phyloP scores from a whole-genome alignment of 306 rosid species.

The Castanea sativa region DNA sequence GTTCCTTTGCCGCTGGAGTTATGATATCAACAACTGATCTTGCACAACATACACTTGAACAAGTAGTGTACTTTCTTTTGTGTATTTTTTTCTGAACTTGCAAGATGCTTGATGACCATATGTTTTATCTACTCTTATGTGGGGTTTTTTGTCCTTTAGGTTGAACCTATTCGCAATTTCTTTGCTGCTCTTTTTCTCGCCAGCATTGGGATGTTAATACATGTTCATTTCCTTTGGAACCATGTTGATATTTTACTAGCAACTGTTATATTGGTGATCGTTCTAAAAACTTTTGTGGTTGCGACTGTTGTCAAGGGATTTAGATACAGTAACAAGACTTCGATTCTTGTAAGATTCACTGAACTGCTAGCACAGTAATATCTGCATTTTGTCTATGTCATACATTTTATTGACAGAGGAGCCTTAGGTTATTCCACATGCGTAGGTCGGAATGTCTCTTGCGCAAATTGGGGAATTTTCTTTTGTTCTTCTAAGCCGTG shows the following conservation, averaged over 20 bases:
- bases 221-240: slow-evolving; percentile 96
- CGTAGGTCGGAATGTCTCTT: slow-evolving; percentile 94
- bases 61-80: slow-evolving; percentile 43
- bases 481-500: slow-evolving; percentile 97
- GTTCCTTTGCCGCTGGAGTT: slow-evolving; percentile 99
- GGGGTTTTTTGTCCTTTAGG: slow-evolving; percentile 47
- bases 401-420: slow-evolving; percentile 46
- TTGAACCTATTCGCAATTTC: slow-evolving; percentile 94
- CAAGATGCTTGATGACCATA: slow-evolving; percentile 21
- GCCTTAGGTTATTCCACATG: slow-evolving; percentile 57
- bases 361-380: slow-evolving; percentile 20
- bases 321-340: slow-evolving; percentile 87
- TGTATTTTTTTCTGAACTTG: slow-evolving; percentile 14
- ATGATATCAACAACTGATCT: slow-evolving; percentile 99
- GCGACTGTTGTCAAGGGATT: slow-evolving; percentile 86
- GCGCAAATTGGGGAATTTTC: slow-evolving; percentile 99
- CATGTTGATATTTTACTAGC: slow-evolving; percentile 95
- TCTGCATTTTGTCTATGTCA: slow-evolving; percentile 27
- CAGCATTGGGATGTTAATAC: slow-evolving; percentile 98
- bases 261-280: slow-evolving; percentile 87
- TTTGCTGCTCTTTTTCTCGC: slow-evolving; percentile 97
- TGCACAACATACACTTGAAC: slow-evolving; percentile 96
- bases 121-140: slow-evolving; percentile 28
- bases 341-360: slow-evolving; percentile 76
- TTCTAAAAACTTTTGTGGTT: slow-evolving; percentile 76